A percentile compares a stretch with the other conserved stretches of the same genome.
Evolutionary conservation across 306 rosid genomes (phyloP).

Genomic region (Styphnolobium japonicum): DNA sequence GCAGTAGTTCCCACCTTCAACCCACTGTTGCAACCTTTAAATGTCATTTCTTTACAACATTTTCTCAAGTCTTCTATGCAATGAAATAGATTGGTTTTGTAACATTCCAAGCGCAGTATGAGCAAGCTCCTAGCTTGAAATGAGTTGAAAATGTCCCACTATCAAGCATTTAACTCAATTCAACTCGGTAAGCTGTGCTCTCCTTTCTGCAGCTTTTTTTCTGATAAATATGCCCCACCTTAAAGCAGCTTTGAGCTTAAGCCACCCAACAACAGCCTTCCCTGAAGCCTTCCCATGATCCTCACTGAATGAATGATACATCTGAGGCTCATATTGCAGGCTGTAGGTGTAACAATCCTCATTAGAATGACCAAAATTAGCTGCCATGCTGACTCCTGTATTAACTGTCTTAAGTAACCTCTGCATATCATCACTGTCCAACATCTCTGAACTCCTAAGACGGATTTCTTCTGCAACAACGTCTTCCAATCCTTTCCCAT

Average conservation of each 20-base stretch:
- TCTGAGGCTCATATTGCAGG: conserved; percentile 58
- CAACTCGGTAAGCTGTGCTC: conserved; percentile 84
- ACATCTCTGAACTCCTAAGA: conserved; percentile 71
- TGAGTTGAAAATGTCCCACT: conserved; percentile 17
- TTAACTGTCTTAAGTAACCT: conserved; percentile 59
- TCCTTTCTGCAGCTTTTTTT: conserved; percentile 73
- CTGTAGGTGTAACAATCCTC: conserved; percentile 52
- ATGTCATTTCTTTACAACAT: background rate
- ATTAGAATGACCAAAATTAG: conserved; percentile 43
- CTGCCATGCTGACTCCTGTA: conserved; percentile 44
- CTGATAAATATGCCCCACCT: conserved; percentile 90
- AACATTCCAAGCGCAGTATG: conserved; percentile 13
- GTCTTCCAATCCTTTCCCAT: conserved; percentile 67
- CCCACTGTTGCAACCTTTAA: conserved; percentile 7
- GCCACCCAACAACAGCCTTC: conserved; percentile 88
- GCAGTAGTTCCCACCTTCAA: conserved; percentile 11
- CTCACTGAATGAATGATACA: conserved; percentile 37
- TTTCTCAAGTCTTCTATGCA: background rate
- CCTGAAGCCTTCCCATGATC: conserved; percentile 61
- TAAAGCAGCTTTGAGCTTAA: conserved; percentile 86
- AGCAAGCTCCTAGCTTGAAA: conserved; percentile 11
- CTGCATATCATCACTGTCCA: conserved; percentile 88
- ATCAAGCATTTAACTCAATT: conserved; percentile 44
- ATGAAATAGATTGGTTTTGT: background rate
- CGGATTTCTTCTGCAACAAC: conserved; percentile 77